Base-by-base conservation (phyloP, 768 basidiomycete species). In the Steccherinum ochraceum region DNA sequence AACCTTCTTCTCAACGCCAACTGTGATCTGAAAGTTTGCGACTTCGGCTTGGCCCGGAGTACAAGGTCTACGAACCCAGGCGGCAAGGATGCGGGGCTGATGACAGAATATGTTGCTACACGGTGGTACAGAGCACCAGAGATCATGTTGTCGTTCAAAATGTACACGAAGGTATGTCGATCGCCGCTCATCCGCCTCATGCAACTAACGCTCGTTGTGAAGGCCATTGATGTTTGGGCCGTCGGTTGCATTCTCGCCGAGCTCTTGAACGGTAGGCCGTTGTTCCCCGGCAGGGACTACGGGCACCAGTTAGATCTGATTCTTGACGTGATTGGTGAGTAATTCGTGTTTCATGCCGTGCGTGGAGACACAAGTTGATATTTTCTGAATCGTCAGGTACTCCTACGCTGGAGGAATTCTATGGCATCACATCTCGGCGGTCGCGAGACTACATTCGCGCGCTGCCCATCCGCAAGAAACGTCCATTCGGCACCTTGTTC, bases 101-200 rank as follows among this genome's bases (percentile, higher is more conserved):
- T 86, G 84, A 85, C 84, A 20, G 86, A 88, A 69, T 91, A 90
- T 60, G 92, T 95, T 48, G 91, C 92, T 2, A 94, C 93, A 48
- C 72, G 92, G 49, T 94, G 90, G 92, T 95, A 93, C 65, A 81
- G 90, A 45, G 92, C 93, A 0, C 91, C 91, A 0, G 93, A 95
- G 67, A 92, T 94, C 63, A 95, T 95, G 92, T 74, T 93, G 47
- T 89, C 86, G 2, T 93, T 93, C 80, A 90, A 91, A 71, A 86
- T 86, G 82, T 86, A 86, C 64, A 84, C 83, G 51, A 84, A 84
- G 73, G 84, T 81, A 55, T 23, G 58, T 20, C 35, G 40, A 49
- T 54, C 21, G 56, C 55, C 24, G 30, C 30, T 35, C 7, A 7
- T 16, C 7, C 30, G 30, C n/a, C n/a, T n/a, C n/a, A n/a, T n/a